Evolutionary conservation across 2,329 filamentous ascomycete genomes (phyloP).

Genomic region (Neonectria punicea): DNA sequence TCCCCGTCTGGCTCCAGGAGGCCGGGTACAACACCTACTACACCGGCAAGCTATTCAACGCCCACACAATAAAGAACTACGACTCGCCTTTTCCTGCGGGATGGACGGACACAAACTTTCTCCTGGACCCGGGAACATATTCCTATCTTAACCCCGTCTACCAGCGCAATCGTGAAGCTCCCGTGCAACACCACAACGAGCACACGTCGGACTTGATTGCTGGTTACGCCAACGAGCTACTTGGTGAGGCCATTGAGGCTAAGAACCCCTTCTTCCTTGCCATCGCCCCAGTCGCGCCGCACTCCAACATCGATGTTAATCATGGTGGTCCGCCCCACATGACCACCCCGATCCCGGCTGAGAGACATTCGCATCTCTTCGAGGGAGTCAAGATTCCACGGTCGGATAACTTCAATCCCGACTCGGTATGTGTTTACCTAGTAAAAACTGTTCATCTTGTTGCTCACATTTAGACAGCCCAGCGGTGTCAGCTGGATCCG

Average conservation of each 20-base stretch:
- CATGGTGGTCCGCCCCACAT: conserved; percentile 21
- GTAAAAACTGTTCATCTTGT: background rate
- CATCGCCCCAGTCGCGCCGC: conserved; percentile 74
- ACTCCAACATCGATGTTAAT: conserved; percentile 60
- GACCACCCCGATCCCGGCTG: conserved; percentile 62
- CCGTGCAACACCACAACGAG: conserved; percentile 44
- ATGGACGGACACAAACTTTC: conserved; percentile 60
- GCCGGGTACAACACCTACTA: conserved; percentile 79
- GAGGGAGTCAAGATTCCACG: conserved; percentile 68
- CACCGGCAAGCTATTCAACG: conserved; percentile 78
- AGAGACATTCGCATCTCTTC: conserved; percentile 72
- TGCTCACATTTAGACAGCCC: conserved; percentile 25
- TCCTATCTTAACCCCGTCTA: conserved; percentile 62
- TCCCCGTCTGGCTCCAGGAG: conserved; percentile 76
- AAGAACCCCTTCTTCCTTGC: conserved; percentile 73
- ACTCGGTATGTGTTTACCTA: conserved; percentile 52
- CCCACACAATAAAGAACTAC: conserved; percentile 70
- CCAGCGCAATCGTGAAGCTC: conserved; percentile 53
- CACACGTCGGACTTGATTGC: conserved; percentile 67
- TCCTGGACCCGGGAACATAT: conserved; percentile 51
- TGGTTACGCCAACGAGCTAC: conserved; percentile 66
- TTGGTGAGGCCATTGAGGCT: conserved; percentile 67
- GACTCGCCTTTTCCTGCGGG: conserved; percentile 65
- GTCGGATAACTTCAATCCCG: conserved; percentile 73
- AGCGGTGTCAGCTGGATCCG: conserved; percentile 59